Base-by-base conservation (phyloP, 768 basidiomycete genomes). In the Russula sp. region DNA sequence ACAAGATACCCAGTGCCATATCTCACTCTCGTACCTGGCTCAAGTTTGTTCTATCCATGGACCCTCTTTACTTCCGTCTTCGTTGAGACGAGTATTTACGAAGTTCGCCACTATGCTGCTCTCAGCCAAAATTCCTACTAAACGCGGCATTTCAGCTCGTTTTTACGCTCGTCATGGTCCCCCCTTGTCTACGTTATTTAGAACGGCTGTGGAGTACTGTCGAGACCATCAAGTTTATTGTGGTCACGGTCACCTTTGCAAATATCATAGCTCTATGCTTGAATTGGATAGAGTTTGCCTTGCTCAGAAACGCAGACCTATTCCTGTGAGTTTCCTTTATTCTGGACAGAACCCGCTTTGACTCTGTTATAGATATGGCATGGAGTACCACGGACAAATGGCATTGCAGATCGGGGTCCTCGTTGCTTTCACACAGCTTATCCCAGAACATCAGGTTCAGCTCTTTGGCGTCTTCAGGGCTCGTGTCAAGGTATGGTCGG, bases 401-500 rank as follows among this genome's bases (percentile, higher is more conserved):
- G 89, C 92, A 6, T 79, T 99, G 20, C 92, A 97, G 70, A 87
- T 87, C 55, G 88, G 87, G 2, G 79, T 95, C 65, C 79, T 99
- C 40, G 97, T 99, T 59, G 96, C 95, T 6, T 98, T 98, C 76
- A 98, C 95, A 4, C 97, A 99, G 74, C 75, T 97, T 59, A 98
- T 98, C 68, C 96, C 96, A 37, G 97, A 99, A 75, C 95, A 99
- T 70, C 96, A 98, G 75, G 87, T 99, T 14, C 97, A 98, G 73
- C 71, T 98, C 18, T 79, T 98, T 63, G 94, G 94, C 39, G 75
- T 92, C 51, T 71, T 93, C 66, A 91, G 85, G 74, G 81, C 89
- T 52, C 84, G 93, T 61, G 95, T 98, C 69, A 99, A 98, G 85
- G 95, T 91, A 47, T 10, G 58, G 39, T 57, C 42, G 59, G 3